Base-by-base conservation (phyloP, 306 rosid species). In the Vigna radiata region DNA sequence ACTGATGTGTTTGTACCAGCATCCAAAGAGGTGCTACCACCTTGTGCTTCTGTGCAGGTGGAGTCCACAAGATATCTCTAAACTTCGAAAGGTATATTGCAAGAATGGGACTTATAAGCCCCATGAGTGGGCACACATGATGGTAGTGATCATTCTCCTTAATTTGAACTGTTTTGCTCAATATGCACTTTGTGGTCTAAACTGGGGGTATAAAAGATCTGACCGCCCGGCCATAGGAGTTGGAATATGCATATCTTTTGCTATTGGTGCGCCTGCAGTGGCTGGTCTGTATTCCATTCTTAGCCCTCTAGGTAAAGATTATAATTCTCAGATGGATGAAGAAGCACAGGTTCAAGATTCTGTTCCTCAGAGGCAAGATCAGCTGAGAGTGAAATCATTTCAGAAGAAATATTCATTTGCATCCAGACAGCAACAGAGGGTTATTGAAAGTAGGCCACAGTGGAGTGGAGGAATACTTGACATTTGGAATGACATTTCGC, bases 21-120 rank as follows among this genome's bases (percentile, higher is more conserved):
- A 96, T 75, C 98, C 99, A 0, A 88, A 91, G 76, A 82, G 96
- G 59, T 36, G 86, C 71, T 81, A 96, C 88, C 92, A 96, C 76
- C 93, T 96, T 68, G 89, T 91, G 12, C 96, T 96, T 83, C 72
- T 92, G 36, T 87, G 80, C 54, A 82, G 97, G 85, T 92, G 99
- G 97, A 72, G 19, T 75, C 88, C 90, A 18, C 82, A 85, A 37
- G 98, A 89, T 81, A 81, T 91, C 68, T 16, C 84, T 2, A 85
- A 23, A 49, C 94, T 92, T 53, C 77, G 98, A 84, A 89, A 92
- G 77, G 67, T 79, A 49, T 96, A 96, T 77, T 92, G 98, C 86
- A 96, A 96, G 84, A 85, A 92, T 75, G 99, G 98, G 47, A 89
- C 99, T 29, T 92, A 91, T 60, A 92, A 96, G 79, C 99, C 99